Conservation (phyloP, 805 yeast genomes). For the Pichia californica region DNA sequence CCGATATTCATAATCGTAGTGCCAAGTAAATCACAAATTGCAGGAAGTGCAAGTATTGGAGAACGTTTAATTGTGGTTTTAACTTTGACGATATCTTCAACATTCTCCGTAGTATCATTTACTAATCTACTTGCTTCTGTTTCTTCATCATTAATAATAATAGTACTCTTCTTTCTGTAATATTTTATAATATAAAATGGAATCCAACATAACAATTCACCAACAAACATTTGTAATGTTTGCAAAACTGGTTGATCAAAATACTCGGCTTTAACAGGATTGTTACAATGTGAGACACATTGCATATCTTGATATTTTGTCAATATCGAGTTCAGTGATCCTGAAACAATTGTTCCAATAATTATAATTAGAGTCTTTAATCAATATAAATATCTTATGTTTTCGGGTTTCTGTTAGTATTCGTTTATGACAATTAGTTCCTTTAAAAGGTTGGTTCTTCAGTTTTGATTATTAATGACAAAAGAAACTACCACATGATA, state of each 20-base stretch:
- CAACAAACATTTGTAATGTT: slow-evolving; percentile 75
- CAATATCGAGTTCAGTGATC: slow-evolving; percentile 65
- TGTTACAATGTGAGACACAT: slow-evolving; percentile 52
- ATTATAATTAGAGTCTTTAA: slow-evolving; percentile 29
- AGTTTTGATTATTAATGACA: no score
- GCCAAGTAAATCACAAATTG: slow-evolving; percentile 63
- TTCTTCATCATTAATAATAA: neutral
- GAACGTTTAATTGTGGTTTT: slow-evolving; percentile 22
- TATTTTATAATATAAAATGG: slow-evolving; percentile 19
- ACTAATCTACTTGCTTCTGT: slow-evolving; percentile 1
- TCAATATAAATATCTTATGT: no score
- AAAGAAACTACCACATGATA: no score
- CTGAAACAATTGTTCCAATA: slow-evolving; percentile 56
- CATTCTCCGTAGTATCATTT: neutral
- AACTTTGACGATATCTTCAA: neutral
- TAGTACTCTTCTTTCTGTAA: neutral
- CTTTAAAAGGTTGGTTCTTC: no score
- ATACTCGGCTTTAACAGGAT: slow-evolving; percentile 38
- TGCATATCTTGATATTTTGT: slow-evolving; percentile 75
- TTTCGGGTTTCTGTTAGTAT: no score
- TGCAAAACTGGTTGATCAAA: slow-evolving; percentile 79
- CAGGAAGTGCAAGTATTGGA: slow-evolving; percentile 47
- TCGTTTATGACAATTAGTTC: no score
- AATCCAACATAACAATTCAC: slow-evolving; percentile 46
- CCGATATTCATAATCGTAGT: slow-evolving; percentile 78